Base-by-base conservation (phyloP, 192 early-diverging fungal species). In the Entomortierella lignicola region DNA sequence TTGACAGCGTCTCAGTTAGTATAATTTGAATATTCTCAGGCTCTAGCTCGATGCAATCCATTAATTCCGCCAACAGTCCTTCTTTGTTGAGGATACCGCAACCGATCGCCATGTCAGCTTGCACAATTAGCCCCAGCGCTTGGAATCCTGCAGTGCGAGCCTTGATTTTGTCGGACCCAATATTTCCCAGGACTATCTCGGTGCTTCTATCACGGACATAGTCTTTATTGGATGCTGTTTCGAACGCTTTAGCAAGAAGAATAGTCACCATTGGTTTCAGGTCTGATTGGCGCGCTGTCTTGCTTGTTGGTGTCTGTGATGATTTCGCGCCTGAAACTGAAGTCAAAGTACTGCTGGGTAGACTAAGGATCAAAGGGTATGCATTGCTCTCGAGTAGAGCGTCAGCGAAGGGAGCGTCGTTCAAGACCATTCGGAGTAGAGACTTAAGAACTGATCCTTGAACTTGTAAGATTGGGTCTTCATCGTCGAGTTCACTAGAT, bases 41-140 rank as follows among this genome's bases (percentile, higher is more conserved):
- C 66, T 96, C 95, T 66, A 92, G 88, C 57, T 96, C 95, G 47
- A 93, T 82, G 50, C 86, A 85, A 63, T 96, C 95, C 85, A 94
- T 87, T 32, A 96, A 85, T 25, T 93, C 92, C 30, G 86, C 91
- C 15, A 94, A 67, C 7, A 94, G 75, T 0, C 91, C 92, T 27
- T 85, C 80, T 21, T 86, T 84, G 31, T 69, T 67, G 60, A 96
- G 85, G 26, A 96, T 85, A 2, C 72, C 70, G 0, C 82, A 81
- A 11, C 87, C 88, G n/a, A 90, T 68, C 17, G 88, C 70, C 25
- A 88, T 72, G 27, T 84, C 85, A 1, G 91, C 87, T 60, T 94
- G 92, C 55, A 95, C 92, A 26, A 95, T 48, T 2, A 90, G 73
- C 1, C 84, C 85, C 10, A 94, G 63, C 0, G 94, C 88, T 29